These are phyloP conservation scores for Chalciporus piperatus DNA, from an alignment of 768 basidiomycete species.

Conservation along the genomic window DNA sequence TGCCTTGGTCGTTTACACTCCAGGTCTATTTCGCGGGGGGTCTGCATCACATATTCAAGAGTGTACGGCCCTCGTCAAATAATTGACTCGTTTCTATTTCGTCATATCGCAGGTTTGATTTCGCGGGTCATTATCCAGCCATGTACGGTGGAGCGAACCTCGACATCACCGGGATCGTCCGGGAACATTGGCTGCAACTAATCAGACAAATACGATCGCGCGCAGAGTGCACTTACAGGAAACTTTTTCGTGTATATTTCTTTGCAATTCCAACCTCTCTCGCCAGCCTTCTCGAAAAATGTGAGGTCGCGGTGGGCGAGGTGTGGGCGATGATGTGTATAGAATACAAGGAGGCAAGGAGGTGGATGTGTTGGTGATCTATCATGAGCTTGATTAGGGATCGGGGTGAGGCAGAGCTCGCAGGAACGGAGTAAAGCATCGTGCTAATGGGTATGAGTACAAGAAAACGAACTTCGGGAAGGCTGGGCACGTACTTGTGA, in stretches of 20 bases:
- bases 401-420: slow-evolving; percentile 37
- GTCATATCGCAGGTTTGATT: background rate
- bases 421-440: slow-evolving; percentile 77
- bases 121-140: slow-evolving; percentile 66
- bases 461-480: background rate
- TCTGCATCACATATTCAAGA: too few relatives aligned
- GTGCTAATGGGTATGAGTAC: slow-evolving; percentile 48
- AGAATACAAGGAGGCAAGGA: slow-evolving; percentile 74
- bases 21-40: too few relatives aligned
- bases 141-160: slow-evolving; percentile 77
- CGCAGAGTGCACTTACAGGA: slow-evolving; percentile 42
- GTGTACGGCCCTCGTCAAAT: background rate
- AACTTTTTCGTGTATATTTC: slow-evolving; percentile 63
- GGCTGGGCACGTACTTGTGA: slow-evolving; percentile 59
- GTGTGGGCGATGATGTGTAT: slow-evolving; percentile 84
- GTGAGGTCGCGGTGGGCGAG: slow-evolving; percentile 78
- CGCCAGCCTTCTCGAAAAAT: slow-evolving; percentile 68
- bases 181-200: slow-evolving; percentile 79
- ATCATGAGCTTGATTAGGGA: slow-evolving; percentile 17
- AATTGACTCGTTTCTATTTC: background rate
- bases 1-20: too few relatives aligned
- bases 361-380: slow-evolving; percentile 8
- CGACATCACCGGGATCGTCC: slow-evolving; percentile 77
- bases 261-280: slow-evolving; percentile 69
- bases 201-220: background rate